A percentile compares a stretch with the other conserved stretches of the same genome.
Conservation (phyloP, 164 flowering plant genomes). For the Tetrastigma voinierianum region DNA sequence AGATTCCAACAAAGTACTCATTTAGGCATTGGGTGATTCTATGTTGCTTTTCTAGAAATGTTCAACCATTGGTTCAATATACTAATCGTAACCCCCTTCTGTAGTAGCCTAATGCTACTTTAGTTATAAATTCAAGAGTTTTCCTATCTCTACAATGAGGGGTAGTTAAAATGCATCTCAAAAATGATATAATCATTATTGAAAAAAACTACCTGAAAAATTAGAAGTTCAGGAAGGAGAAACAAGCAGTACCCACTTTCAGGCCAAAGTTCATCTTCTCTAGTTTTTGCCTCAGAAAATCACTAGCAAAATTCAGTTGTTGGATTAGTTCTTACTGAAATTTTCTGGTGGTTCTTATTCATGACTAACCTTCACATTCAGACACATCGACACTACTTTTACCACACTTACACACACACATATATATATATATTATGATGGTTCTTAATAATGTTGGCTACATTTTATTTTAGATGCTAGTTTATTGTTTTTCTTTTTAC, state of each 20-base stretch:
- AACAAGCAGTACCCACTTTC: conserved; percentile 62
- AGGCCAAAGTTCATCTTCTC: conserved; percentile 68
- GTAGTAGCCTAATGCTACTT: neutral
- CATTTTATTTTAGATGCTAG: neutral
- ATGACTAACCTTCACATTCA: too few relatives aligned
- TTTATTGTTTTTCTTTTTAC: too few relatives aligned
- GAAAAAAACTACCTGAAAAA: conserved; percentile 66
- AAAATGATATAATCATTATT: conserved; percentile 69
- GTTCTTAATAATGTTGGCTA: too few relatives aligned
- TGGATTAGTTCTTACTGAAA: conserved; percentile 59
- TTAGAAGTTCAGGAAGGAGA: conserved; percentile 68
- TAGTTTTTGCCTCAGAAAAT: conserved; percentile 61
- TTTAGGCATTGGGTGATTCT: conserved; percentile 84
- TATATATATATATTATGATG: neutral
- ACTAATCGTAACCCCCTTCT: neutral
- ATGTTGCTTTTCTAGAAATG: neutral
- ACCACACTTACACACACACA: neutral
- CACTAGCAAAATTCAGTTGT: conserved; percentile 69
- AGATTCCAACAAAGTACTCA: conserved; percentile 84
- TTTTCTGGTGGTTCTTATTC: too few relatives aligned
- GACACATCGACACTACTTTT: too few relatives aligned
- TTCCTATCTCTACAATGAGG: conserved; percentile 90
- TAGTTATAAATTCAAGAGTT: conserved; percentile 81
- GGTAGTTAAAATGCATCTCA: conserved; percentile 79
- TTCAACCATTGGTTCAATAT: conserved; percentile 1